phyloP scores from a whole-genome alignment of 179 eudicot species.

The Pouteria campechiana region DNA sequence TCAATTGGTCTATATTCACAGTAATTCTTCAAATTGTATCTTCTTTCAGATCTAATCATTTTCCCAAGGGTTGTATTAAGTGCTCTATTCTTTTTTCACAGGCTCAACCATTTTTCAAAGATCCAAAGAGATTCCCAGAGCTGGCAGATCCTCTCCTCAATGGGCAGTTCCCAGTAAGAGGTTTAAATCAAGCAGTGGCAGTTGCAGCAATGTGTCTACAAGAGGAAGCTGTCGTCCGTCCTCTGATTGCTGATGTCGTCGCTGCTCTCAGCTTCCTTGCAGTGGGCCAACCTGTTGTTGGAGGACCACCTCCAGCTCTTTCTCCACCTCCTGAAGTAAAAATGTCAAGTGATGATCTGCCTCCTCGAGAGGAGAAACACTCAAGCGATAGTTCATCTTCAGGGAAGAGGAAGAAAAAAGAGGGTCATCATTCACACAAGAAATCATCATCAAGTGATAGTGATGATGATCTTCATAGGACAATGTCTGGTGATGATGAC shows the following conservation, averaged over 20 bases:
- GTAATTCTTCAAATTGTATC: too few species aligned
- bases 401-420: too few species aligned
- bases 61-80: too few species aligned
- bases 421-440: too few species aligned
- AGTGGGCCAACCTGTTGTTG: conserved; percentile 7
- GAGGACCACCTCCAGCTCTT: conserved; percentile 6
- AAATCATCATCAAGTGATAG: too few species aligned
- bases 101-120: conserved; percentile 64
- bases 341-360: conserved; percentile 11
- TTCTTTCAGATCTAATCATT: too few species aligned
- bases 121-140: conserved; percentile 54
- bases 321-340: conserved; percentile 25
- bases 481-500: too few species aligned
- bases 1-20: too few species aligned
- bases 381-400: too few species aligned
- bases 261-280: conserved; percentile 42
- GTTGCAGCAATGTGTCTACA: conserved; percentile 67
- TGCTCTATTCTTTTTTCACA: conserved; percentile 14
- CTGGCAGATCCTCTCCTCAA: conserved; percentile 50
- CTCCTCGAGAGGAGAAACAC: too few species aligned
- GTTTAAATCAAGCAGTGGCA: conserved; percentile 62
- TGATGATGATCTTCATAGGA: too few species aligned
- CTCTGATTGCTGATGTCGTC: conserved; percentile 44
- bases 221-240: conserved; percentile 56
- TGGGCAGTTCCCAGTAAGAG: conserved; percentile 29